phyloP scores from a whole-genome alignment of 2,329 filamentous ascomycete genomes.

The Pleoardoris graminearum region DNA sequence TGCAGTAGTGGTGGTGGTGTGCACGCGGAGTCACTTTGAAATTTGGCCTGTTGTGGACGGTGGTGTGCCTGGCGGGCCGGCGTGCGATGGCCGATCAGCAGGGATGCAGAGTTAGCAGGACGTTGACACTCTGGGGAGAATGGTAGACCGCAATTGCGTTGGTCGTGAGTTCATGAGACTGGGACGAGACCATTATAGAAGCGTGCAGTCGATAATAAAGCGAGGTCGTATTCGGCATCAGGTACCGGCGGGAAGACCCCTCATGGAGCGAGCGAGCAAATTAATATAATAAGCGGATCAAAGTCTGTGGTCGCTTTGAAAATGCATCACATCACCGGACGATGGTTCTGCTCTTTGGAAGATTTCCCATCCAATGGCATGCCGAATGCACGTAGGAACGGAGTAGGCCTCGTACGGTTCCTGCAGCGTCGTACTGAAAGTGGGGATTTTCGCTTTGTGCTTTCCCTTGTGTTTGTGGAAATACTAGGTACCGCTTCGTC shows the following conservation, averaged over 20 bases:
- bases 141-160: background rate
- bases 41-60: background rate
- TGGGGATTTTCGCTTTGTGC: slow-evolving; percentile 2
- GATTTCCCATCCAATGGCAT: background rate
- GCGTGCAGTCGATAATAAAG: background rate
- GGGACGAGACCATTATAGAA: background rate
- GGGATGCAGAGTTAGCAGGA: slow-evolving; percentile 1
- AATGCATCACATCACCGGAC: background rate
- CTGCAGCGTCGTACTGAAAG: slow-evolving; percentile 10
- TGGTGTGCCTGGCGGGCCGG: background rate
- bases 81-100: background rate
- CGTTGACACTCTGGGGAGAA: background rate
- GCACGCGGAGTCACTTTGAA: background rate
- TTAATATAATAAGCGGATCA: slow-evolving; percentile 15
- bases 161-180: background rate
- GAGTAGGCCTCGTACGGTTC: slow-evolving; percentile 7
- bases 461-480: background rate
- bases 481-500: too few relatives aligned
- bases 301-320: slow-evolving; percentile 7
- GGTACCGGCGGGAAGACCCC: slow-evolving; percentile 9
- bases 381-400: background rate
- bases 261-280: slow-evolving; percentile 19
- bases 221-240: background rate
- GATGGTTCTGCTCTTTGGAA: background rate
- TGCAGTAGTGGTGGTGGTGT: background rate